phyloP scores from a whole-genome alignment of 2,329 filamentous ascomycete genomes.

The Cladophialophora chaetospira region DNA sequence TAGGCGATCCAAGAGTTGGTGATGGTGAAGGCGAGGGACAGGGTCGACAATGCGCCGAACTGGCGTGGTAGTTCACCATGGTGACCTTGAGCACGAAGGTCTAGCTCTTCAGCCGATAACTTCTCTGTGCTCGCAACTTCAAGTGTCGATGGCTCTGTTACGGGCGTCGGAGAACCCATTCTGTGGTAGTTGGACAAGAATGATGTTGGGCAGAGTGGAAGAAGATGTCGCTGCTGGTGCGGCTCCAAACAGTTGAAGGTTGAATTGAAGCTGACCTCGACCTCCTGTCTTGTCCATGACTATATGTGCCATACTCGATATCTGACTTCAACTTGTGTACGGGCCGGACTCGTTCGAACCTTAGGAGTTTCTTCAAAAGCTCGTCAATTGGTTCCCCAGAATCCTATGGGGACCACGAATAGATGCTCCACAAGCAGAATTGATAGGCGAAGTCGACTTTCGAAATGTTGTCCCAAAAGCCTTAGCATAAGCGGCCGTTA shows the following conservation, averaged over 20 bases:
- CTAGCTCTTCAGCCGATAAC: slow-evolving; percentile 9
- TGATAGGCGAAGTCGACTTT: slow-evolving; percentile 1
- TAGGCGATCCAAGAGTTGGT: slow-evolving; percentile 41
- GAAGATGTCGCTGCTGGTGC: neutral
- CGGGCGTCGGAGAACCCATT: slow-evolving; percentile 12
- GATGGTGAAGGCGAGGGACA: slow-evolving; percentile 37
- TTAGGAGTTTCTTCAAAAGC: too few relatives aligned
- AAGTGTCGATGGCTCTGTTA: slow-evolving; percentile 5
- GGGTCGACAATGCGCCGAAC: slow-evolving; percentile 32
- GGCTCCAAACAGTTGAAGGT: slow-evolving; percentile 8
- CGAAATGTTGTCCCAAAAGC: slow-evolving; percentile 14
- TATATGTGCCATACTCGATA: slow-evolving; percentile 10
- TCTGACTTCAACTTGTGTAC: neutral
- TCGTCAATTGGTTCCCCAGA: too few relatives aligned
- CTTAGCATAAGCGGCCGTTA: slow-evolving; percentile 19
- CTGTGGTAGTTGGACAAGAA: neutral
- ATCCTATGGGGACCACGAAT: slow-evolving; percentile 3
- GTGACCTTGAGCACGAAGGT: slow-evolving; percentile 25
- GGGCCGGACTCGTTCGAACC: too few relatives aligned
- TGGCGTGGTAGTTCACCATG: slow-evolving; percentile 28
- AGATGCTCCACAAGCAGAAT: neutral
- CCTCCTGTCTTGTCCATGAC: slow-evolving; percentile 8
- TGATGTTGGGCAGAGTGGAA: slow-evolving; percentile 2
- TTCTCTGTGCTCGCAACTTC: slow-evolving; percentile 6
- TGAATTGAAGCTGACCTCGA: slow-evolving; percentile 2